These are phyloP conservation scores for Zymoseptoria passerinii DNA, from an alignment of 2,329 filamentous ascomycete genomes.

Conservation along the genomic window DNA sequence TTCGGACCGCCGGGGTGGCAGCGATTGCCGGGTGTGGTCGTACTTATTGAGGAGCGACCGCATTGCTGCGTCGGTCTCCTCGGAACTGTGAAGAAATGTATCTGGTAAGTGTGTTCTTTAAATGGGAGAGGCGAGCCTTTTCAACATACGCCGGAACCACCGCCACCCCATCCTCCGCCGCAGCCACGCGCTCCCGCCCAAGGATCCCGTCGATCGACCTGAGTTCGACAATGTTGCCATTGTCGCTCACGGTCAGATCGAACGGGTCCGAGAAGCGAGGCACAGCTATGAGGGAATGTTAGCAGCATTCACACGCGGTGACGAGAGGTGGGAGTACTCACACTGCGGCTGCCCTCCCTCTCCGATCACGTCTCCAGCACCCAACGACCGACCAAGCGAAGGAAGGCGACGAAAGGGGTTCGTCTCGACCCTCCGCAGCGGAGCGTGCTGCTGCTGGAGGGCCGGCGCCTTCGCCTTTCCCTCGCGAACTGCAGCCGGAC, in stretches of 20 bases:
- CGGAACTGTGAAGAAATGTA: conserved; percentile 23
- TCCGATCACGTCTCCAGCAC: background rate
- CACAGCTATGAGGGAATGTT: background rate
- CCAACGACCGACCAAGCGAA: background rate
- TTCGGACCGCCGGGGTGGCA: background rate
- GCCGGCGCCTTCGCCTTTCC: background rate
- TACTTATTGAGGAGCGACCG: conserved; percentile 20
- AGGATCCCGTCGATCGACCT: conserved; percentile 12
- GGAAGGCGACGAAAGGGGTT: background rate
- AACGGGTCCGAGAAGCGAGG: conserved; percentile 19
- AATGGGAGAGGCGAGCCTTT: conserved; percentile 18
- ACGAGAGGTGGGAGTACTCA: conserved; percentile 1
- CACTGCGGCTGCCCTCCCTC: background rate
- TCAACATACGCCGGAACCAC: conserved; percentile 23
- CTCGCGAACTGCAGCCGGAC: background rate
- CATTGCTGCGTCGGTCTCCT: conserved; percentile 16
- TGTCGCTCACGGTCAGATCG: conserved; percentile 22
- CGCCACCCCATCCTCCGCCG: background rate
- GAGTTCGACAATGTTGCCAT: conserved; percentile 9
- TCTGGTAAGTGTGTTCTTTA: conserved; percentile 30
- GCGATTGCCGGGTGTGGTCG: conserved; percentile 17
- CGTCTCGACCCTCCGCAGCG: background rate
- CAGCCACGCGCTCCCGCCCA: conserved; percentile 10
- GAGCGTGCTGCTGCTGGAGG: background rate
- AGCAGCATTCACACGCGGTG: background rate